Percentiles rank a stretch among this genome's conserved stretches.
phyloP scores from a whole-genome alignment of 1,139 yeast species.

The Taiozyma sp. region DNA sequence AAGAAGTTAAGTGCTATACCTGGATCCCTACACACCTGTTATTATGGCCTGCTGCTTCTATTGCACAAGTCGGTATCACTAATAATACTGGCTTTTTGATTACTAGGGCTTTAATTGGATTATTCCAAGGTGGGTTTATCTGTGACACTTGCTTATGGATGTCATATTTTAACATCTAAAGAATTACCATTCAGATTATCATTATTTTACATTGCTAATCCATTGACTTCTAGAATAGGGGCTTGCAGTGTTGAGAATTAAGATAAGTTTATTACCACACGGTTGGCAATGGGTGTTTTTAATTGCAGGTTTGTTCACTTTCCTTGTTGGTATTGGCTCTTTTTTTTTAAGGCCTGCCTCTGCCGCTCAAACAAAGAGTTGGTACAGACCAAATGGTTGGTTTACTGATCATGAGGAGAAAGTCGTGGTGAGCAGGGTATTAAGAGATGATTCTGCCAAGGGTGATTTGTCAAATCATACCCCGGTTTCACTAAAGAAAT shows the following conservation, averaged over 20 bases:
- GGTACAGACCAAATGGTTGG: slow-evolving; percentile 53
- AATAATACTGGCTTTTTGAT: slow-evolving; percentile 34
- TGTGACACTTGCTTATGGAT: slow-evolving; percentile 53
- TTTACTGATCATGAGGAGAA: slow-evolving; percentile 53
- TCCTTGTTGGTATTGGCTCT: slow-evolving; percentile 43
- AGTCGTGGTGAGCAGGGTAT: slow-evolving; percentile 53
- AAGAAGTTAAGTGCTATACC: slow-evolving; percentile 46
- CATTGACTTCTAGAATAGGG: slow-evolving; percentile 23
- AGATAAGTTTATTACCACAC: slow-evolving; percentile 25
- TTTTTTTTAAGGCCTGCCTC: slow-evolving; percentile 54
- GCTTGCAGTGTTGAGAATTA: slow-evolving; percentile 38
- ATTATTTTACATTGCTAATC: slow-evolving; percentile 36
- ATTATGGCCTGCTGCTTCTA: slow-evolving; percentile 46
- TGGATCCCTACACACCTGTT: slow-evolving; percentile 51
- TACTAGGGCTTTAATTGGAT: slow-evolving; percentile 44
- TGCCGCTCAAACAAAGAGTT: slow-evolving; percentile 41
- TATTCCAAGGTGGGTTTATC: slow-evolving; percentile 53
- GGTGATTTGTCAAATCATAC: slow-evolving; percentile 67
- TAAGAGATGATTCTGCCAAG: slow-evolving; percentile 63
- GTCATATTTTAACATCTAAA: slow-evolving; percentile 46
- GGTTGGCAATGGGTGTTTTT: slow-evolving; percentile 58
- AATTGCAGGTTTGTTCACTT: slow-evolving; percentile 49
- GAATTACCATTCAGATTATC: slow-evolving; percentile 48
- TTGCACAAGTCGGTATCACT: slow-evolving; percentile 39
- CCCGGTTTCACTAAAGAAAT: slow-evolving; percentile 38